Conservation (phyloP, 768 basidiomycete genomes). For the Lyophyllum shimeji region DNA sequence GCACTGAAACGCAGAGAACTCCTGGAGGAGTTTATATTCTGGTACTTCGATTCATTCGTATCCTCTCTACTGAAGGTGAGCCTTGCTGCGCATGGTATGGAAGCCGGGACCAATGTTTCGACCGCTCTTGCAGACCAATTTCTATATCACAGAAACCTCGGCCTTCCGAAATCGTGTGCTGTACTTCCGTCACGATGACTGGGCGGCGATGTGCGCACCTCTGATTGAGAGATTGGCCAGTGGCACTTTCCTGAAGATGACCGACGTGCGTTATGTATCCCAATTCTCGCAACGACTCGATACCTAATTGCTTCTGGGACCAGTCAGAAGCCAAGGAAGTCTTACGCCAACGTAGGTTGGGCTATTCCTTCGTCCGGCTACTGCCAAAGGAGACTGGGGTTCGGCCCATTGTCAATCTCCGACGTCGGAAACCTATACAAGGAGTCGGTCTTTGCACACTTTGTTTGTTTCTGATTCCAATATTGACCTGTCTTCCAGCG, state of each 20-base stretch:
- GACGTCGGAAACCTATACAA: slow-evolving; percentile 42
- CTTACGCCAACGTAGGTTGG: slow-evolving; percentile 69
- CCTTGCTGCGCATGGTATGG: slow-evolving; percentile 16
- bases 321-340: slow-evolving; percentile 67
- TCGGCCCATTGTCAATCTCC: slow-evolving; percentile 90
- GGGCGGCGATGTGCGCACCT: slow-evolving; percentile 81
- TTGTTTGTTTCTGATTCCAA: not conserved
- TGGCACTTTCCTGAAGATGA: slow-evolving; percentile 69
- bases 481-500: slow-evolving; percentile 24
- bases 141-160: slow-evolving; percentile 92
- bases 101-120: not conserved
- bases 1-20: slow-evolving; percentile 76
- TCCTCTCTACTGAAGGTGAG: slow-evolving; percentile 73
- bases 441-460: slow-evolving; percentile 22
- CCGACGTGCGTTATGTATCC: slow-evolving; percentile 47
- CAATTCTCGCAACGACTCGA: not conserved
- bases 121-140: slow-evolving; percentile 63
- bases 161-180: slow-evolving; percentile 80
- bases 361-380: slow-evolving; percentile 84
- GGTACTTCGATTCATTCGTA: slow-evolving; percentile 91
- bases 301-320: not conserved
- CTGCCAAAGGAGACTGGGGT: slow-evolving; percentile 96
- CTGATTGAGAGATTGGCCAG: slow-evolving; percentile 72
- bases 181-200: slow-evolving; percentile 95
- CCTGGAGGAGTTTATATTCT: slow-evolving; percentile 86